phyloP scores from a whole-genome alignment of 1,284 basidiomycete genomes.

The Cryptococcus amylolentus region DNA sequence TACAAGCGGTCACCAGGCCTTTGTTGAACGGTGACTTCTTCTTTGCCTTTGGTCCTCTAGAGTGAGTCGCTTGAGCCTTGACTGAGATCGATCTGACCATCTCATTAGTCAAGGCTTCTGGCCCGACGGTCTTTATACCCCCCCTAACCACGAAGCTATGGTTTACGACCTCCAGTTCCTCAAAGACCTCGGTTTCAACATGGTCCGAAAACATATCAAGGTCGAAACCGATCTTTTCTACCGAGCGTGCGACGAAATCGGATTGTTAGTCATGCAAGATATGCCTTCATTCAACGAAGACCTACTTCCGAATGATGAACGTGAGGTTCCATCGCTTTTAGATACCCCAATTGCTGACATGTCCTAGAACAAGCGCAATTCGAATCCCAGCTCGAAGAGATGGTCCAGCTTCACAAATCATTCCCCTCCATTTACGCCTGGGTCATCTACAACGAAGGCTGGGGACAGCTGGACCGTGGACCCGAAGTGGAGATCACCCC shows the following conservation, averaged over 20 bases:
- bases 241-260: conserved; percentile 22
- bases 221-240: conserved; percentile 24
- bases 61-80: conserved; percentile 9
- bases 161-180: conserved; percentile 18
- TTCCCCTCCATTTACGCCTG: conserved; percentile 25
- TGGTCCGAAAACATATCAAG: conserved; percentile 28
- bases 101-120: conserved; percentile 22
- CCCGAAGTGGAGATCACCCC: conserved; percentile 16
- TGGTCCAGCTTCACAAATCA: conserved; percentile 20
- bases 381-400: conserved; percentile 12
- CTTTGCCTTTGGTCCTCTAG: conserved; percentile 22
- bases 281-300: conserved; percentile 12
- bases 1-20: conserved; percentile 4
- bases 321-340: conserved; percentile 5
- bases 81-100: background rate
- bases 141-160: conserved; percentile 22
- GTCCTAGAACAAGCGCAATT: conserved; percentile 20
- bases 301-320: conserved; percentile 6
- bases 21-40: conserved; percentile 18
- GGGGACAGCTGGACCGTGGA: conserved; percentile 17
- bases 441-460: conserved; percentile 27
- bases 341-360: too few species aligned
- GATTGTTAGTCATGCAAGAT: conserved; percentile 23
- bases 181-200: conserved; percentile 21
- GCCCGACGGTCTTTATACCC: conserved; percentile 25